phyloP scores from a whole-genome alignment of 768 basidiomycete genomes.

The Pleurotus tuoliensis region DNA sequence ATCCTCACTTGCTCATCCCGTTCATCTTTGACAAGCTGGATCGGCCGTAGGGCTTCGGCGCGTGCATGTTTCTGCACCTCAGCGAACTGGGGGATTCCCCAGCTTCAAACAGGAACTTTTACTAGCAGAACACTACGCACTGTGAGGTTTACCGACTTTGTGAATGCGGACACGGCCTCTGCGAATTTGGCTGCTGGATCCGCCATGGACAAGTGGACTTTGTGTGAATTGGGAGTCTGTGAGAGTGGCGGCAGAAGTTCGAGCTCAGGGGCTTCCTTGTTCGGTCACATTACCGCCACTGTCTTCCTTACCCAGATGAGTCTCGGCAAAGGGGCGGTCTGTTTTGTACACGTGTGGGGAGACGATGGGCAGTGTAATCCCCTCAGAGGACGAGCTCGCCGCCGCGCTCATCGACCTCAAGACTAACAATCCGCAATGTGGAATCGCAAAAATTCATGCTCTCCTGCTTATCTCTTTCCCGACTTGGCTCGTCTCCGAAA shows the following conservation, averaged over 20 bases:
- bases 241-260: background rate
- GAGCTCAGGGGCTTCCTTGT: background rate
- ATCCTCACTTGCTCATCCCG: slow-evolving; percentile 40
- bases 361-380: slow-evolving; percentile 18
- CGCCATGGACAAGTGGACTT: background rate
- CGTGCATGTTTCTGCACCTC: slow-evolving; percentile 54
- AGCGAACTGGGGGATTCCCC: slow-evolving; percentile 36
- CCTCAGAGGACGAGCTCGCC: slow-evolving; percentile 62
- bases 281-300: too few species aligned
- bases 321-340: too few species aligned
- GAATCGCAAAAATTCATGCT: slow-evolving; percentile 68
- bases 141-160: slow-evolving; percentile 19
- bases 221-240: background rate
- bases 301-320: too few species aligned
- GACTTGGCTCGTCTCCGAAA: slow-evolving; percentile 81
- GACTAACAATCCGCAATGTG: slow-evolving; percentile 55
- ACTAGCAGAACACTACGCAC: slow-evolving; percentile 10
- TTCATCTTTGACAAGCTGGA: slow-evolving; percentile 24
- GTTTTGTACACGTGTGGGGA: background rate
- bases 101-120: too few species aligned
- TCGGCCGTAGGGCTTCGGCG: slow-evolving; percentile 46
- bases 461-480: slow-evolving; percentile 56
- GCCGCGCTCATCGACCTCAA: slow-evolving; percentile 52
- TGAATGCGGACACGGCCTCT: slow-evolving; percentile 20
- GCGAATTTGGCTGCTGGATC: slow-evolving; percentile 17